phyloP scores from a whole-genome alignment of 163 green algal genomes.

The Prototheca cutis region DNA sequence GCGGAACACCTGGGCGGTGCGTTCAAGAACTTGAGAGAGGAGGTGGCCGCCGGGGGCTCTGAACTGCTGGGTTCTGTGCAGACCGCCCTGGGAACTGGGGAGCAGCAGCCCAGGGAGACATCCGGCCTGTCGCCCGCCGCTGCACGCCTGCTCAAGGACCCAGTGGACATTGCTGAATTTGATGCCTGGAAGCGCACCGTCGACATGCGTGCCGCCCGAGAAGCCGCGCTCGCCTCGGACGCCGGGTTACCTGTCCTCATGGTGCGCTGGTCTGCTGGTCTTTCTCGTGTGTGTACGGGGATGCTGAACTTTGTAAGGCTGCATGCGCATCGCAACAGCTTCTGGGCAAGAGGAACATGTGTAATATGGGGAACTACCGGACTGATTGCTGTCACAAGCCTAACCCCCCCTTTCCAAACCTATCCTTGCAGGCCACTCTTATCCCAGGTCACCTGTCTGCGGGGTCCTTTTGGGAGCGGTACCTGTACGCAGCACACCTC shows the following conservation, averaged over 20 bases:
- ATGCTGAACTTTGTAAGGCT: no score
- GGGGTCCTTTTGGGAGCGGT: neutral
- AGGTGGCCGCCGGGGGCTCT: neutral
- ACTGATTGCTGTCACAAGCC: no score
- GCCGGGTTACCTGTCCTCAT: neutral
- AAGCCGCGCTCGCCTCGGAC: neutral
- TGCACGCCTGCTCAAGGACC: neutral
- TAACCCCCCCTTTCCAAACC: no score
- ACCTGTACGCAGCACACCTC: neutral
- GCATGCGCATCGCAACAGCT: no score
- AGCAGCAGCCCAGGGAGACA: no score
- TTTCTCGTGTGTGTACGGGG: no score
- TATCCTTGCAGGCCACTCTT: neutral
- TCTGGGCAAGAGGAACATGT: no score
- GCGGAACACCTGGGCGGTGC: neutral
- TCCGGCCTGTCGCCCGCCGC: no score
- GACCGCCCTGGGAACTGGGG: no score
- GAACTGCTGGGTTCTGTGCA: no score
- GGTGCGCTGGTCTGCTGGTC: no score
- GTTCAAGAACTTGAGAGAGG: neutral
- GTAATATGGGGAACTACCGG: no score
- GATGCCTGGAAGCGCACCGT: neutral
- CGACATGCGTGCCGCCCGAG: neutral
- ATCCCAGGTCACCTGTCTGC: neutral
- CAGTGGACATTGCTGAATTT: neutral